A percentile compares a stretch with the other conserved stretches of the same genome.
phyloP scores from a whole-genome alignment of 352 stramenopile species.

The Blastocystis hominis region DNA sequence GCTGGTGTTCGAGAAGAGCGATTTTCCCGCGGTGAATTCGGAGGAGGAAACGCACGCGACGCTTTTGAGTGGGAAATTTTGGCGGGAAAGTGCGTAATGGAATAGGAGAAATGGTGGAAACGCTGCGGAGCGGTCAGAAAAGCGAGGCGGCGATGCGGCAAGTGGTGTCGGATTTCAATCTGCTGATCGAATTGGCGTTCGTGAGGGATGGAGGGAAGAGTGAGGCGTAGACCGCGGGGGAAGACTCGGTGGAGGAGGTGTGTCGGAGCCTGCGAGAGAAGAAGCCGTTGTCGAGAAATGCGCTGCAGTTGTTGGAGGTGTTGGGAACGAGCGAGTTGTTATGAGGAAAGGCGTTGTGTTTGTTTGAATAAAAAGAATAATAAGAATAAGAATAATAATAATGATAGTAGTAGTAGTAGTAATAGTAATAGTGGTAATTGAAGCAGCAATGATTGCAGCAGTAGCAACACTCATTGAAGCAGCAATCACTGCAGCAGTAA shows the following conservation, averaged over 20 bases:
- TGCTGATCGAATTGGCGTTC: constrained; percentile 15
- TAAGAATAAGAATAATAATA: too few species aligned
- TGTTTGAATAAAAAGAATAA: too few species aligned
- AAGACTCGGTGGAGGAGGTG: not conserved
- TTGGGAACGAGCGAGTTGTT: not conserved
- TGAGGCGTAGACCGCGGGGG: not conserved
- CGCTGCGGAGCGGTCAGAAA: not conserved
- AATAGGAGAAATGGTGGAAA: constrained; percentile 19
- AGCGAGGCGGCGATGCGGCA: not conserved
- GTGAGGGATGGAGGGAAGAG: not conserved
- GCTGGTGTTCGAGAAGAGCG: not conserved
- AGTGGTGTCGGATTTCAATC: constrained; percentile 28
- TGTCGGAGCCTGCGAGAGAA: not conserved
- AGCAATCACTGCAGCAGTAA: too few species aligned
- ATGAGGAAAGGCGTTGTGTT: too few species aligned
- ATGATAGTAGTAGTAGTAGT: too few species aligned
- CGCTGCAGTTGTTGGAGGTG: not conserved
- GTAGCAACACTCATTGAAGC: too few species aligned
- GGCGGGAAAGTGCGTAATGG: not conserved
- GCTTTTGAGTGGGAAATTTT: not conserved
- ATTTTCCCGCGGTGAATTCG: constrained; percentile 2
- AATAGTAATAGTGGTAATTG: too few species aligned
- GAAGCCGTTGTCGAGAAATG: not conserved
- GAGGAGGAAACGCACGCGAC: constrained; percentile 3
- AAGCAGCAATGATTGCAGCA: too few species aligned